Percentiles rank a stretch among this genome's conserved stretches.
Evolutionary conservation across 331 rosid genomes (phyloP).

Genomic region (Erythrophleum ivorense): DNA sequence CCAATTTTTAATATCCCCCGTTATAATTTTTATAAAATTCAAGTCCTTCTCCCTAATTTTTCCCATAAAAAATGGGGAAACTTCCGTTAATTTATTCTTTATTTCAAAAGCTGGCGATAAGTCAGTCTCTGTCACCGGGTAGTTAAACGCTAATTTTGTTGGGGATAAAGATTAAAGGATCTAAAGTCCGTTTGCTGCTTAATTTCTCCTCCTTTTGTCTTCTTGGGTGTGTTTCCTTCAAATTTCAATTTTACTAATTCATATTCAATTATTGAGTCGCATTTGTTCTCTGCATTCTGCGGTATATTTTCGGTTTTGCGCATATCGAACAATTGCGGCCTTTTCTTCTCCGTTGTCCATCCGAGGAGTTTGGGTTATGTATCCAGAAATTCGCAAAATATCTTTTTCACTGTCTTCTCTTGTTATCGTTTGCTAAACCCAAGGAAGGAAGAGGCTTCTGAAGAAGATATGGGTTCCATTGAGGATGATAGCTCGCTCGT

Average conservation of each 20-base stretch:
- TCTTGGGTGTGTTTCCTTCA: neutral
- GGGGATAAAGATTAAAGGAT: neutral
- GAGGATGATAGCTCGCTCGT: conserved; percentile 56
- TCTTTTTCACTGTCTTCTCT: too few relatives aligned
- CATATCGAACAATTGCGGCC: conserved; percentile 7
- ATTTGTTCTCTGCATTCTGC: neutral
- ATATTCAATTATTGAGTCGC: neutral
- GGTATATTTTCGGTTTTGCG: neutral
- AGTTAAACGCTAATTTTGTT: too few relatives aligned
- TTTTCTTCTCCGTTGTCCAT: conserved; percentile 14
- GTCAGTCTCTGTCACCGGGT: too few relatives aligned
- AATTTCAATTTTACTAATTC: neutral
- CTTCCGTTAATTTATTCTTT: too few relatives aligned
- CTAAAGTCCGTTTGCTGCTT: too few relatives aligned
- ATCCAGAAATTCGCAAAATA: neutral
- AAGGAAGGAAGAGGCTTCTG: conserved; percentile 17
- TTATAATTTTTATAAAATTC: too few relatives aligned
- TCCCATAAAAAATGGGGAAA: too few relatives aligned
- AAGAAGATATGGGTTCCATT: conserved; percentile 61
- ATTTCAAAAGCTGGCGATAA: too few relatives aligned
- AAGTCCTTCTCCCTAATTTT: too few relatives aligned
- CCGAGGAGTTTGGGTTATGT: conserved; percentile 10
- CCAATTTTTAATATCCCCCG: too few relatives aligned
- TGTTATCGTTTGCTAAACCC: neutral
- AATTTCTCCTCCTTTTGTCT: too few relatives aligned